A percentile compares a stretch with the other conserved stretches of the same genome.
Conservation (phyloP, 345 rosid genomes). For the Pugionium cornutum region DNA sequence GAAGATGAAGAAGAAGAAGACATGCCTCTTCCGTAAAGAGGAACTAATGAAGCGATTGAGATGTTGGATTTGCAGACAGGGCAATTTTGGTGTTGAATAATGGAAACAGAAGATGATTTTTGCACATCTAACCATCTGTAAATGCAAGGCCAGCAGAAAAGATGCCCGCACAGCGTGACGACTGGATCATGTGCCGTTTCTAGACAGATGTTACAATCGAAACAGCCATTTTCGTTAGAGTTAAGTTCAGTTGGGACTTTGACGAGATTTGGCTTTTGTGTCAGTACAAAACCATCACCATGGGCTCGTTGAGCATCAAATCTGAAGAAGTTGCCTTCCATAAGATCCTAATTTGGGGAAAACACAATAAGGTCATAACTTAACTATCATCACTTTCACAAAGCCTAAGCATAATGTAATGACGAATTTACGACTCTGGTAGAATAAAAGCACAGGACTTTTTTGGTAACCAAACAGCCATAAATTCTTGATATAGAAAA, state of each 20-base stretch:
- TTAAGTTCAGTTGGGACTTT: slow-evolving; percentile 21
- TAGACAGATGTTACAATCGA: slow-evolving; percentile 74
- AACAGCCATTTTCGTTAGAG: slow-evolving; percentile 45
- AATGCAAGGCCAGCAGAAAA: slow-evolving; percentile 84
- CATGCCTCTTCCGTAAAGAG: slow-evolving; percentile 74
- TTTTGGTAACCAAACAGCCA: not conserved
- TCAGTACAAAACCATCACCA: slow-evolving; percentile 35
- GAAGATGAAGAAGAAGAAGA: slow-evolving; percentile 41
- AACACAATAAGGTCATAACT: not conserved
- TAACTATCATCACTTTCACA: not conserved
- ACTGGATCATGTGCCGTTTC: slow-evolving; percentile 69
- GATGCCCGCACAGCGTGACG: slow-evolving; percentile 78
- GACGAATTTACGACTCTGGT: not conserved
- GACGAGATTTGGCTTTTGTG: slow-evolving; percentile 44
- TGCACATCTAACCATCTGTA: slow-evolving; percentile 43
- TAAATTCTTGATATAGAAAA: not conserved
- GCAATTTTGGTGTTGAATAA: slow-evolving; percentile 54
- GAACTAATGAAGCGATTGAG: slow-evolving; percentile 64
- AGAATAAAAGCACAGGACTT: too few species aligned
- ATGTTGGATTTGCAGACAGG: slow-evolving; percentile 82
- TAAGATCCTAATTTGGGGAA: slow-evolving; percentile 38
- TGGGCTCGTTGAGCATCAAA: slow-evolving; percentile 41
- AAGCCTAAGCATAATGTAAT: not conserved
- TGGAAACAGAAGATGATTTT: slow-evolving; percentile 44
- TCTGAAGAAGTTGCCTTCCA: slow-evolving; percentile 47